These are phyloP conservation scores for Vitis rotundifolia DNA, from an alignment of 164 flowering plant species.

Conservation along the genomic window DNA sequence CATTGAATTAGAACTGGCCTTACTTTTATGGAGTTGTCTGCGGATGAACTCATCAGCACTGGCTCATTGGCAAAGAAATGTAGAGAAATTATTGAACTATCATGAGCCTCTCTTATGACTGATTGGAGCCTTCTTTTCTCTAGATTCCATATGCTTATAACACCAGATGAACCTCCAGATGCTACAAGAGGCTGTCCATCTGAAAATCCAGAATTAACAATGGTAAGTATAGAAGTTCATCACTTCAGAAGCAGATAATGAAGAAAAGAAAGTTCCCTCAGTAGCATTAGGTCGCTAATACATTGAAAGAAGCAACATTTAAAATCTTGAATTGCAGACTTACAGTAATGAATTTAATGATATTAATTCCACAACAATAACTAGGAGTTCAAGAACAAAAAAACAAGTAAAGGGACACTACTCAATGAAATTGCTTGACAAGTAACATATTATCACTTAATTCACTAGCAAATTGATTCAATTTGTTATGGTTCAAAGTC, in stretches of 20 bases:
- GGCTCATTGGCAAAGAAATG: constrained; percentile 97
- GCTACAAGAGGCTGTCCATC: constrained; percentile 98
- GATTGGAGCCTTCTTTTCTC: constrained; percentile 88
- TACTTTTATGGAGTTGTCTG: constrained; percentile 92
- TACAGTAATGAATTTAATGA: no score
- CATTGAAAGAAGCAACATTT: no score
- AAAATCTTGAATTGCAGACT: no score
- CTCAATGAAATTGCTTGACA: no score
- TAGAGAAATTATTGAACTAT: constrained; percentile 71
- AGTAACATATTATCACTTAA: no score
- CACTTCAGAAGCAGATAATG: not conserved
- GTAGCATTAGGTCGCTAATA: no score
- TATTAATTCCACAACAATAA: no score
- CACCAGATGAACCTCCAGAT: constrained; percentile 97
- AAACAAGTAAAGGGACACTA: no score
- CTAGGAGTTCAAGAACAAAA: no score
- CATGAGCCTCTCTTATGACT: constrained; percentile 91
- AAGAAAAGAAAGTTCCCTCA: not conserved
- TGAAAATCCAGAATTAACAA: constrained; percentile 19
- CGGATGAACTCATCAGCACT: constrained; percentile 89
- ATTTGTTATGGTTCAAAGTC: no score
- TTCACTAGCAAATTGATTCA: no score
- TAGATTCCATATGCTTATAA: constrained; percentile 97
- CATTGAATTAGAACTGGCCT: constrained; percentile 6
- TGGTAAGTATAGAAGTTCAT: constrained; percentile 2